Evolutionary conservation across 495 filamentous ascomycete genomes (phyloP), one percentile per base, ranked within the genome.

Genomic region (Aspergillus nanangensis): DNA sequence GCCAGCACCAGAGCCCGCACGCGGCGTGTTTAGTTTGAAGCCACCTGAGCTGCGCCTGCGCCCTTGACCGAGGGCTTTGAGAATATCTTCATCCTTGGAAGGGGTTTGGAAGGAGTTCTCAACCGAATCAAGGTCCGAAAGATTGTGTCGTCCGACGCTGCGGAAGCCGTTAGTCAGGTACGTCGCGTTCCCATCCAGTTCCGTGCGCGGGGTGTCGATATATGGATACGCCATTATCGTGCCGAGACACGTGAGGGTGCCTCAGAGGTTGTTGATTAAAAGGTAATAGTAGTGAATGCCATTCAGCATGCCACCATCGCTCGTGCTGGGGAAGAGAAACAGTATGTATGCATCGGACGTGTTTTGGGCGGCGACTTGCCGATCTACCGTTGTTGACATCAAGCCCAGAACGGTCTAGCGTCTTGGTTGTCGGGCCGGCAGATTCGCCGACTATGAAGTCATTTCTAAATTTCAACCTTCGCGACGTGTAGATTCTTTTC

Each of bases 51-150:
- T 70, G 45, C 76, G 78, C 52, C 74, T 70, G 21, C 70, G 60
- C 46, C 78, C 81, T 57, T 82, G 75, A 51, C 78, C 78, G 40
- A 90, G 66, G 44, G 81, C 81, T 53, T 83, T 79, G 15, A 88
- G 63, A 44, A 89, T 64, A 56, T 90, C 83, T 35, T 77, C 78
- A 53, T 87, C 84, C 60, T 90, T 91, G 8, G 81, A 80, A 4
- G 93, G 93, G 2, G 89, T 92, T 37, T 83, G 78, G 48, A 96
- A 94, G 3, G 91, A 93, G 31, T 87, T 77, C 57, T 90, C 87
- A 27, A 85, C 81, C 25, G 88, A 90, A 57, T 91, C 86, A 45
- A 92, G 78, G 45, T 89, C 83, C 47, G 80, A 79, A 32, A 79
- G 65, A 38, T 74, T 63, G 25, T 63, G 66, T 48, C 69, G 58